A percentile compares a stretch with the other conserved stretches of the same genome.
Conservation (phyloP, 1,284 basidiomycete species). For the Leccinum brunneo-olivaceum region DNA sequence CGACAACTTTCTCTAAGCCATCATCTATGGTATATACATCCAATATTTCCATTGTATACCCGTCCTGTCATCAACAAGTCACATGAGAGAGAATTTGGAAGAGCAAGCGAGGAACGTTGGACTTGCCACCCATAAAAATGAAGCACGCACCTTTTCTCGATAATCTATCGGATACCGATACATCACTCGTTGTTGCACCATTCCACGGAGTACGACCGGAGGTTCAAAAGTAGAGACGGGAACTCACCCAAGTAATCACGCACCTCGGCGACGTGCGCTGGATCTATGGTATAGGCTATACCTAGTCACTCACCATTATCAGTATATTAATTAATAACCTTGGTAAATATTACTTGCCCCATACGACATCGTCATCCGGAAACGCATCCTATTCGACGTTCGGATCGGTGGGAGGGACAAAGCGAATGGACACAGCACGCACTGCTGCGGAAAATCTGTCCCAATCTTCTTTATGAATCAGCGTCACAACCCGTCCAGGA, state of each 20-base stretch:
- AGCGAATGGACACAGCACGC: conserved; percentile 16
- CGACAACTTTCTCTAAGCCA: conserved; percentile 40
- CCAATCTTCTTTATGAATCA: conserved; percentile 84
- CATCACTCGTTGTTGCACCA: not conserved
- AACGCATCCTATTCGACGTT: conserved; percentile 53
- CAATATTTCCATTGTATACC: conserved; percentile 48
- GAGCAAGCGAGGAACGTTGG: not conserved
- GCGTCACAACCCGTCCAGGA: conserved; percentile 82
- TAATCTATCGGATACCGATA: conserved; percentile 45
- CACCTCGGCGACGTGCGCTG: conserved; percentile 64
- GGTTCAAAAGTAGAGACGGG: not conserved
- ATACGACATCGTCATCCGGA: conserved; percentile 74
- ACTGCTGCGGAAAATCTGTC: conserved; percentile 61
- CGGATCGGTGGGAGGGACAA: not conserved
- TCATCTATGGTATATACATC: conserved; percentile 44
- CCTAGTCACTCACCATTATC: conserved; percentile 34
- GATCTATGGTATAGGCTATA: conserved; percentile 79
- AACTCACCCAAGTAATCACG: conserved; percentile 70
- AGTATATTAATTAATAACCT: not conserved
- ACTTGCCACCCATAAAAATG: not conserved
- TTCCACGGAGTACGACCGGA: not conserved
- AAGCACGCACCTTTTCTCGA: conserved; percentile 63
- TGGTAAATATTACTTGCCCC: conserved; percentile 47
- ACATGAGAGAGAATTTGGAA: not conserved
- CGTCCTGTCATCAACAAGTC: conserved; percentile 35